Base-by-base conservation (phyloP, 208 protist genomes). In the Trypanosoma cruzi region DNA sequence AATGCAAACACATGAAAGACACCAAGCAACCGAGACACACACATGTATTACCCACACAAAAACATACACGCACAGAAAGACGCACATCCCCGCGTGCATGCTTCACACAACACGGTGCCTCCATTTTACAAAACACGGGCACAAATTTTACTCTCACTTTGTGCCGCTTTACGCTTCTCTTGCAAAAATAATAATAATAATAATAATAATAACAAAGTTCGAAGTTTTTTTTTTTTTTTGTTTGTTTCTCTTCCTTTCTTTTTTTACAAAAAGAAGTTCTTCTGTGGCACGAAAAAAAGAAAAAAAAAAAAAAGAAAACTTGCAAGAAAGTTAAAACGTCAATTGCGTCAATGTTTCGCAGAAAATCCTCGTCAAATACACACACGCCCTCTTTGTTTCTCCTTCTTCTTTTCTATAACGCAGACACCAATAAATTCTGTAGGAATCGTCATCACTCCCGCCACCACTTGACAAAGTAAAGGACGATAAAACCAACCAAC, bases 191-290 rank as follows among this genome's bases (percentile, higher is more conserved):
- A n/a, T n/a, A n/a, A n/a, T n/a, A n/a, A n/a, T n/a, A n/a, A n/a
- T n/a, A n/a, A n/a, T n/a, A n/a, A n/a, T n/a, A n/a, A n/a, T n/a
- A n/a, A n/a, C n/a, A n/a, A n/a, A n/a, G n/a, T n/a, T n/a, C n/a
- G n/a, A n/a, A 11, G 34, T 44, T 42, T 60, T 34, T 37, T 20
- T 59, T 22, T 36, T 22, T 59, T 22, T 36, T 22, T 59, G 29
- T 52, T 37, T 31, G 5, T 42, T 69, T 6, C 1, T 50, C 29
- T 31, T 26, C 31, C 14, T 57, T 68, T 28, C 3, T 40, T 40
- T 58, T 18, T 48, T 1, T 44, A 61, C 6, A 56, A 6, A 64
- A 60, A 62, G 54, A 64, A 62, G 29, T 3, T n/a, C 40, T 44
- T 44, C 1, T 44, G 20, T 20, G 24, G 0, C 11, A 13, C 3